These are phyloP conservation scores for Quillaja saponaria DNA, from an alignment of 306 rosid species.

Conservation along the genomic window DNA sequence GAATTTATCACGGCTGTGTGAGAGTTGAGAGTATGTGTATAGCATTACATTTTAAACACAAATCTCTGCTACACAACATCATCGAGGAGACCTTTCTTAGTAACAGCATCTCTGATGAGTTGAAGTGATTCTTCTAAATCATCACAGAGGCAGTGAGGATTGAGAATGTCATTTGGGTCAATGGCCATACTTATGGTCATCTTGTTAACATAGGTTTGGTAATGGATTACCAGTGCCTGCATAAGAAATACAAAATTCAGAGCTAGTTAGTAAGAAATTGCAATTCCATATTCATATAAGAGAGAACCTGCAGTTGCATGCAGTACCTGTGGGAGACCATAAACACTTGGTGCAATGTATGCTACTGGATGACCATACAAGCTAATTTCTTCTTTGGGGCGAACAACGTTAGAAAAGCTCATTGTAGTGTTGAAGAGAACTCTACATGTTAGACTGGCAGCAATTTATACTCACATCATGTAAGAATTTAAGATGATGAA, in stretches of 20 bases:
- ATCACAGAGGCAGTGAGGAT: slow-evolving; percentile 54
- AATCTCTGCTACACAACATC: slow-evolving; percentile 16
- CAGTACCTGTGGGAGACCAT: slow-evolving; percentile 80
- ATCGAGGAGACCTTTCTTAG: slow-evolving; percentile 3
- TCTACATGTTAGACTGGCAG: slow-evolving; percentile 43
- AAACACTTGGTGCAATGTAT: slow-evolving; percentile 58
- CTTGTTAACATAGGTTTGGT: slow-evolving; percentile 46
- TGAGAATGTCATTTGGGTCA: slow-evolving; percentile 53
- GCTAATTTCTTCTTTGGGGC: slow-evolving; percentile 65
- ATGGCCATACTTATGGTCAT: slow-evolving; percentile 53
- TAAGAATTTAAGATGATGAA: neutral
- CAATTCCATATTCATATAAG: too few relatives aligned
- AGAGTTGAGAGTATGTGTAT: too few relatives aligned
- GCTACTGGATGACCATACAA: slow-evolving; percentile 58
- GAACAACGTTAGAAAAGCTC: slow-evolving; percentile 54
- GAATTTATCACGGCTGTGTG: too few relatives aligned
- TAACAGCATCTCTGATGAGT: slow-evolving; percentile 37
- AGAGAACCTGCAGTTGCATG: too few relatives aligned
- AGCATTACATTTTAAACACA: too few relatives aligned
- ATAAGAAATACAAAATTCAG: neutral
- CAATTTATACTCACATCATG: slow-evolving; percentile 32
- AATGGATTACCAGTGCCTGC: slow-evolving; percentile 73
- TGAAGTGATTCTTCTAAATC: slow-evolving; percentile 60
- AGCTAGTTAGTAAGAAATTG: too few relatives aligned
- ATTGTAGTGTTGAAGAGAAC: slow-evolving; percentile 47